phyloP scores from a whole-genome alignment of 176 grass and related monocot species.

The Microstegium vimineum region DNA sequence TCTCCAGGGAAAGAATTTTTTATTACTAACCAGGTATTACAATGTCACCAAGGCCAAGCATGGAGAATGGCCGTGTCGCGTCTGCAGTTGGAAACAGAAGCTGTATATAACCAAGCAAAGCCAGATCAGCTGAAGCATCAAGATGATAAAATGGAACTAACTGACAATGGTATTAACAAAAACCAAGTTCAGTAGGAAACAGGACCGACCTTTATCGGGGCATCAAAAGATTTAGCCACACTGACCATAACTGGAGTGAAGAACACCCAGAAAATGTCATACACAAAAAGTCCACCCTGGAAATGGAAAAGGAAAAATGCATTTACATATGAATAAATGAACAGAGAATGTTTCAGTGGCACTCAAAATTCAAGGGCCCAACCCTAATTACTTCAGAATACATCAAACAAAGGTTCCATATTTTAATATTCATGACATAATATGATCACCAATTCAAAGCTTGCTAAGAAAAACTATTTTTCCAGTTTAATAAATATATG shows the following conservation, averaged over 20 bases:
- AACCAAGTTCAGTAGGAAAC: neutral
- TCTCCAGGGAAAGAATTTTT: neutral
- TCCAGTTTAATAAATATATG: neutral
- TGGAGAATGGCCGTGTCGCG: slow-evolving; percentile 53
- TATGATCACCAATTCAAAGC: neutral
- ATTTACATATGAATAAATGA: neutral
- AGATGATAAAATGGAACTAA: slow-evolving; percentile 6
- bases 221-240: slow-evolving; percentile 76
- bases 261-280: slow-evolving; percentile 98
- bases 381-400: neutral
- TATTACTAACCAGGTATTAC: slow-evolving; percentile 63
- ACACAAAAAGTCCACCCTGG: slow-evolving; percentile 48
- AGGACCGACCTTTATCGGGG: slow-evolving; percentile 71
- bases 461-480: neutral
- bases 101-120: slow-evolving; percentile 23
- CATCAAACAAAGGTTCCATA: neutral
- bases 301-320: no score
- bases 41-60: slow-evolving; percentile 92
- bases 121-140: neutral
- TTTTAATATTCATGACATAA: neutral
- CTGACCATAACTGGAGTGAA: slow-evolving; percentile 97
- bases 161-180: neutral
- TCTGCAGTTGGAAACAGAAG: slow-evolving; percentile 84
- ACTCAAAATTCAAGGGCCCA: neutral
- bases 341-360: no score